Conservation (phyloP, 2,329 filamentous ascomycete genomes). For the Gliomastix tumulicola region DNA sequence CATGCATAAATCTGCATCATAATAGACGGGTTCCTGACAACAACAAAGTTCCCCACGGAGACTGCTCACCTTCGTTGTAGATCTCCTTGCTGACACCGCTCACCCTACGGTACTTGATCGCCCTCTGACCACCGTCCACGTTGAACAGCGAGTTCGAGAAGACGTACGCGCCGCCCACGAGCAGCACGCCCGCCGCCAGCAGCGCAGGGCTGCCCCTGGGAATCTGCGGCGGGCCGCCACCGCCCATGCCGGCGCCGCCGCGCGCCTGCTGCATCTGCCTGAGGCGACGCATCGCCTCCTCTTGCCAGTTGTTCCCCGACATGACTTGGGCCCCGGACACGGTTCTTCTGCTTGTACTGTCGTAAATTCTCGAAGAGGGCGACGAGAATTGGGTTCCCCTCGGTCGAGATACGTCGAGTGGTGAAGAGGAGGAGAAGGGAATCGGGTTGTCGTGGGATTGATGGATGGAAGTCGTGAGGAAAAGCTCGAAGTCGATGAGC, state of each 20-base stretch:
- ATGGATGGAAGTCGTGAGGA: no score
- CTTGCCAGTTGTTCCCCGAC: slow-evolving; percentile 29
- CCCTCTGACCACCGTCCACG: slow-evolving; percentile 96
- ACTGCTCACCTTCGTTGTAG: slow-evolving; percentile 78
- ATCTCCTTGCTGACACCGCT: slow-evolving; percentile 95
- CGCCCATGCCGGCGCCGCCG: slow-evolving; percentile 32
- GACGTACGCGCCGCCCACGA: slow-evolving; percentile 42
- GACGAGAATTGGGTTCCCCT: no score
- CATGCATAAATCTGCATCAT: no score
- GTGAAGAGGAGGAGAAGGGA: no score
- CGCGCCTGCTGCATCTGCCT: slow-evolving; percentile 39
- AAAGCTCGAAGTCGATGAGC: no score
- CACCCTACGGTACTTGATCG: slow-evolving; percentile 94
- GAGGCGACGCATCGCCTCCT: slow-evolving; percentile 44
- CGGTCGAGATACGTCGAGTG: no score
- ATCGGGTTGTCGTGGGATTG: no score
- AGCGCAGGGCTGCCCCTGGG: slow-evolving; percentile 30
- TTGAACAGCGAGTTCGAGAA: slow-evolving; percentile 61
- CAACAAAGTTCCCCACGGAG: no score
- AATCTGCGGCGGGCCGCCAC: slow-evolving; percentile 33
- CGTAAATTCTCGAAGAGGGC: no score
- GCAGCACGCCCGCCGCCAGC: slow-evolving; percentile 31
- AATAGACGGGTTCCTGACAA: no score
- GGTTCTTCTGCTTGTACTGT: no score
- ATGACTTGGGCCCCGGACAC: no score